A percentile compares a stretch with the other conserved stretches of the same genome.
Evolutionary conservation across 73 alveolate species (phyloP).

Genomic region (Uronychia setigera): DNA sequence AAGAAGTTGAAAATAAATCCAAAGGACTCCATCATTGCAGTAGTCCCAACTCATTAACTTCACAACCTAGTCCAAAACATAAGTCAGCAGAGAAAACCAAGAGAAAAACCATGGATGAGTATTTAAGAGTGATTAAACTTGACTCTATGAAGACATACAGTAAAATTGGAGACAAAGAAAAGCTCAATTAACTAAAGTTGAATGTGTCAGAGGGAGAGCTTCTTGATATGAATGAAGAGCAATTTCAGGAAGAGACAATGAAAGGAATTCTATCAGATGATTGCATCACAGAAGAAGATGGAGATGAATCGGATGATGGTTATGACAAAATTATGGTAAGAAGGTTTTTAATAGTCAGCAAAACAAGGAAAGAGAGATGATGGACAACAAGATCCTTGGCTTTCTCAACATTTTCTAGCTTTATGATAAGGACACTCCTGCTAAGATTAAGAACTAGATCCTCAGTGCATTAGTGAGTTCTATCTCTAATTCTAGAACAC

Average conservation of each 20-base stretch:
- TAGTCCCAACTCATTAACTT: neutral
- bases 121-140: neutral
- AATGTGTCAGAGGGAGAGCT: conserved; percentile 11
- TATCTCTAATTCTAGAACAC: neutral
- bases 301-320: neutral
- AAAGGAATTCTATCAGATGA: too few relatives aligned
- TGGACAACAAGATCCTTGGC: neutral
- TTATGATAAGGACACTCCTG: neutral
- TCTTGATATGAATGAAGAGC: neutral
- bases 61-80: neutral
- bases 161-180: neutral
- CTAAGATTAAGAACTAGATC: neutral
- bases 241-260: too few relatives aligned
- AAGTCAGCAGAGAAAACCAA: neutral
- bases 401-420: neutral
- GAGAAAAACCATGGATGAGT: neutral
- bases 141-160: neutral
- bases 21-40: neutral
- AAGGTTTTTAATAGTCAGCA: neutral
- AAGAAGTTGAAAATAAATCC: neutral
- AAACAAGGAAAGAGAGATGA: neutral
- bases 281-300: conserved; percentile 9
- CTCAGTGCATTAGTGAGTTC: neutral
- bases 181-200: neutral
- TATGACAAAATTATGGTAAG: neutral